These are phyloP conservation scores for Begonia loranthoides DNA, from an alignment of 306 rosid genomes.

Conservation along the genomic window DNA sequence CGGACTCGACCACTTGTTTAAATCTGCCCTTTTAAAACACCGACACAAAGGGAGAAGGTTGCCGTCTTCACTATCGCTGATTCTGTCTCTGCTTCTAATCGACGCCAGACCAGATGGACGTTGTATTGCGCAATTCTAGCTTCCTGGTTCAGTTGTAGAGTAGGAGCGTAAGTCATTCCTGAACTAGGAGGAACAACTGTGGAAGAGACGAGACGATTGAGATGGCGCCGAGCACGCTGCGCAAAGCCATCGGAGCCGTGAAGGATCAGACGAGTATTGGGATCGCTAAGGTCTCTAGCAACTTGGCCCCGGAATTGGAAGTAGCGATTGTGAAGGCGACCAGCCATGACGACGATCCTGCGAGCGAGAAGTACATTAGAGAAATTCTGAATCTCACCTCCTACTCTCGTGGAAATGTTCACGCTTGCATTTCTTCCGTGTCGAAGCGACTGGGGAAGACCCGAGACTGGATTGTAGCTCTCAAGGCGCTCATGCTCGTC, in stretches of 20 bases:
- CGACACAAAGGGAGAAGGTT: no score
- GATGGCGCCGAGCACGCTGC: conserved; percentile 91
- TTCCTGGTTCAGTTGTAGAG: no score
- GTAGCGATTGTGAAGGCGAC: conserved; percentile 94
- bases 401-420: conserved; percentile 67
- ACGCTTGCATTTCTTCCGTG: conserved; percentile 58
- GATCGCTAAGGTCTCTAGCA: conserved; percentile 86
- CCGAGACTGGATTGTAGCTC: conserved; percentile 94
- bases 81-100: no score
- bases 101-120: no score
- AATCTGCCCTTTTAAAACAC: background rate
- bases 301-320: conserved; percentile 92
- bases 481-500: conserved; percentile 59
- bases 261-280: conserved; percentile 99
- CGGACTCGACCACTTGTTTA: conserved; percentile 4
- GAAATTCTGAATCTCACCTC: conserved; percentile 67
- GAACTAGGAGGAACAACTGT: background rate
- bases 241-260: conserved; percentile 93
- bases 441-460: conserved; percentile 88
- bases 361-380: conserved; percentile 68
- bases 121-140: no score
- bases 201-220: conserved; percentile 6
- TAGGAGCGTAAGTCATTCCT: no score
- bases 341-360: conserved; percentile 89
- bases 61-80: no score